These are phyloP conservation scores for Pyrenopolyporus hunteri DNA, from an alignment of 495 filamentous ascomycete species.

Conservation along the genomic window DNA sequence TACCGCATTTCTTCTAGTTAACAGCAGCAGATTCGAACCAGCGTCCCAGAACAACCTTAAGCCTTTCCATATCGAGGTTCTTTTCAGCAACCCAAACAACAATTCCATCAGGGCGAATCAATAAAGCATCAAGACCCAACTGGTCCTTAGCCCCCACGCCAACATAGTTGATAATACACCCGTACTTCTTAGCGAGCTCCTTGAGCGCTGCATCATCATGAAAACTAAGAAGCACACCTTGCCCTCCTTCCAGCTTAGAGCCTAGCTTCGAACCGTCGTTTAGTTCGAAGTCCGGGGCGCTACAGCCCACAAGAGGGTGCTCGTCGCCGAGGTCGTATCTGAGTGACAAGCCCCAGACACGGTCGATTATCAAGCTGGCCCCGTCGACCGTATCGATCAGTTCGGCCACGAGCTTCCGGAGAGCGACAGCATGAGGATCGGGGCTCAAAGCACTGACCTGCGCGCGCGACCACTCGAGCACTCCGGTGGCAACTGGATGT, in stretches of 20 bases:
- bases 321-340: constrained; percentile 36
- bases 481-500: constrained; percentile 30
- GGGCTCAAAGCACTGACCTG: constrained; percentile 36
- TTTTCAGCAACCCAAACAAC: constrained; percentile 41
- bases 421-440: constrained; percentile 24
- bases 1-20: too few species aligned
- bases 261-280: constrained; percentile 36
- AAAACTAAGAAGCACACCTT: constrained; percentile 39
- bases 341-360: constrained; percentile 42
- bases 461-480: constrained; percentile 44
- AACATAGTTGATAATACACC: constrained; percentile 34
- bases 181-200: constrained; percentile 19
- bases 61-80: constrained; percentile 21
- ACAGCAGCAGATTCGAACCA: constrained; percentile 16
- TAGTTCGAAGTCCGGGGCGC: constrained; percentile 42
- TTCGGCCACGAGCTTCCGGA: constrained; percentile 30
- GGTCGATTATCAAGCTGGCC: constrained; percentile 40
- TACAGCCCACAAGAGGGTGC: constrained; percentile 41
- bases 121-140: constrained; percentile 31
- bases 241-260: constrained; percentile 28
- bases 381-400: constrained; percentile 42
- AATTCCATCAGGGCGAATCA: constrained; percentile 45
- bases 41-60: constrained; percentile 12
- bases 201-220: constrained; percentile 1
- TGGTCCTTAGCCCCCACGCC: constrained; percentile 31